Evolutionary conservation across 208 protist species (phyloP).

Genomic region (Balamuthia mandrillaris): DNA sequence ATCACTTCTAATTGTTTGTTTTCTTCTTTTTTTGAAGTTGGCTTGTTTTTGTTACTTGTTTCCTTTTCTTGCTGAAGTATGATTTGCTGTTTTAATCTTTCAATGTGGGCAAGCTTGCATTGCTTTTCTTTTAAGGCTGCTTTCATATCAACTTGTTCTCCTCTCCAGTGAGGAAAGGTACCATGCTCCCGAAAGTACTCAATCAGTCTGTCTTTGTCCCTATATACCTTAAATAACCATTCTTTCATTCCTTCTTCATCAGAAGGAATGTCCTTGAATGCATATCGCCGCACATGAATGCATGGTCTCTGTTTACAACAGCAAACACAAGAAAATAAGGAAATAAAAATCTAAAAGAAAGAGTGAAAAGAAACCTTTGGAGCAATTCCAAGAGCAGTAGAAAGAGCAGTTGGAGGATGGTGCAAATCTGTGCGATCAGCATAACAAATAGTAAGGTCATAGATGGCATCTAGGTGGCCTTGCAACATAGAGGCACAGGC

Average conservation of each 20-base stretch:
- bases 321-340: background rate
- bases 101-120: too few relatives aligned
- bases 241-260: background rate
- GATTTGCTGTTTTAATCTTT: too few relatives aligned
- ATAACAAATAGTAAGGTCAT: conserved; percentile 32
- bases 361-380: background rate
- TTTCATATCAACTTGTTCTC: too few relatives aligned
- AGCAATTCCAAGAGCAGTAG: background rate
- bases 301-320: background rate
- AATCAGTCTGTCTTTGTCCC: conserved; percentile 12
- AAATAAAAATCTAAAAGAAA: background rate
- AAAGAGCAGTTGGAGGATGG: background rate
- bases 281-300: background rate
- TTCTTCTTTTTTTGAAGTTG: too few relatives aligned
- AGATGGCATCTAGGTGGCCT: conserved; percentile 21
- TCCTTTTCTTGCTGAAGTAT: too few relatives aligned
- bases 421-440: too few relatives aligned
- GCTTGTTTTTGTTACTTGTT: too few relatives aligned
- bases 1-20: too few relatives aligned
- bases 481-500: conserved; percentile 6
- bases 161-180: too few relatives aligned
- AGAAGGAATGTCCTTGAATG: background rate
- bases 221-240: conserved; percentile 7
- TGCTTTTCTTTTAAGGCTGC: too few relatives aligned
- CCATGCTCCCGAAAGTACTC: conserved; percentile 14